Percentiles rank a stretch among this genome's conserved stretches.
Conservation (phyloP, 352 stramenopile genomes). For the Phytophthora syringae region DNA sequence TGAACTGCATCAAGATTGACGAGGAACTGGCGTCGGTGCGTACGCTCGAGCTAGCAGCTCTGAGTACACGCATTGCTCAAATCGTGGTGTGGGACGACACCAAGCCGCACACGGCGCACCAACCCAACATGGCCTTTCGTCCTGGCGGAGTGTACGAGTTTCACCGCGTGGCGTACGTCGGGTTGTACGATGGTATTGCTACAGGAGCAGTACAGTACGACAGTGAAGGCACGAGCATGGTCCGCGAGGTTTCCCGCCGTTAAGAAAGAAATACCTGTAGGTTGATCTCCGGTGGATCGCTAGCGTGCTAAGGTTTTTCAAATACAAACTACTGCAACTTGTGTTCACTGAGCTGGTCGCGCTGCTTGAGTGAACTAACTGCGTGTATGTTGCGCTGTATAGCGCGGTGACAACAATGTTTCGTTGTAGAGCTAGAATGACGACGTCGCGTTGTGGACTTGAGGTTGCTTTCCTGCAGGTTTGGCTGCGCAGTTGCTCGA, state of each 20-base stretch:
- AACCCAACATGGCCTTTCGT: not conserved
- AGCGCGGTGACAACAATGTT: not conserved
- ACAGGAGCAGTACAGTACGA: not conserved
- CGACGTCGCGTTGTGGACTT: not conserved
- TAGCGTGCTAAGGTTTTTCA: not conserved
- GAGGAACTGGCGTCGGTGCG: not conserved
- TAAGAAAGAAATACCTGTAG: not conserved
- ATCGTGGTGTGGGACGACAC: not conserved
- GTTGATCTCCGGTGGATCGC: not conserved
- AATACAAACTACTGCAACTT: not conserved
- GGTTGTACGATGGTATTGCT: constrained; percentile 1
- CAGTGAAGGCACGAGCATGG: not conserved
- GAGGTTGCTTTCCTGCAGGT: not conserved
- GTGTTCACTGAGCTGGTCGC: too few species aligned
- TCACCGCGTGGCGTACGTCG: not conserved
- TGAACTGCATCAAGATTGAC: too few species aligned
- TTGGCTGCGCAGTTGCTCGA: constrained; percentile 1
- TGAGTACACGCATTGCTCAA: not conserved
- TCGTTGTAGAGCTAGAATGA: not conserved
- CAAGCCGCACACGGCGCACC: not conserved
- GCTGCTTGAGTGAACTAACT: too few species aligned
- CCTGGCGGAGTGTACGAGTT: not conserved
- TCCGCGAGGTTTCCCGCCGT: not conserved
- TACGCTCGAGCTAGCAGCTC: not conserved
- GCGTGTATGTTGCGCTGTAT: too few species aligned